Evolutionary conservation across 192 early-diverging fungal species (phyloP).

Genomic region (Thamnidium elegans): DNA sequence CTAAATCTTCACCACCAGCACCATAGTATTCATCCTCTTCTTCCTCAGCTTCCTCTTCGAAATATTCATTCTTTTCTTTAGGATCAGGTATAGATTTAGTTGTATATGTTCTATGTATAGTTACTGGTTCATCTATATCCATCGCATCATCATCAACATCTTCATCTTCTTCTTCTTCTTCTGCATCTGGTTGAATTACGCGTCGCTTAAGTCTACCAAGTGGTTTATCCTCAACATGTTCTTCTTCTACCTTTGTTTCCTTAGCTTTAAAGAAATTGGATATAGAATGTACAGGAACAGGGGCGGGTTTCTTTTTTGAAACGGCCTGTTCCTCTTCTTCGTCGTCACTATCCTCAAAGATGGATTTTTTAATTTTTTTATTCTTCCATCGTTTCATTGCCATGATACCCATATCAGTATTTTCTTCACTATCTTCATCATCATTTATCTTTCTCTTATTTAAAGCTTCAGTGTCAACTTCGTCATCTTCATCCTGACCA

Average conservation of each 20-base stretch:
- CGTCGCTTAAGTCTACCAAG: conserved; percentile 12
- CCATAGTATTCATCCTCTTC: conserved; percentile 40
- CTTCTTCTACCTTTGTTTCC: not conserved
- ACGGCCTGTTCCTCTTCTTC: not conserved
- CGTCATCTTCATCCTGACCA: conserved; percentile 7
- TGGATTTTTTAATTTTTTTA: conserved; percentile 2
- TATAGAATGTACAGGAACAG: conserved; percentile 16
- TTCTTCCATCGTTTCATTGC: conserved; percentile 13
- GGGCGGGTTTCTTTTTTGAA: not conserved
- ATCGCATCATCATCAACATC: not conserved
- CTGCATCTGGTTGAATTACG: not conserved
- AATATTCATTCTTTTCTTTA: conserved; percentile 16
- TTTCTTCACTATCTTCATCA: not conserved
- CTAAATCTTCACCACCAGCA: conserved; percentile 29
- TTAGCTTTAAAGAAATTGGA: conserved; percentile 11
- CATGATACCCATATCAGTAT: not conserved
- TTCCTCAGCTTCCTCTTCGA: conserved; percentile 41
- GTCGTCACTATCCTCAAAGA: conserved; percentile 4
- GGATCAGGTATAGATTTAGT: not conserved
- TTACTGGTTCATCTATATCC: conserved; percentile 6
- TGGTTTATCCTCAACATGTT: not conserved
- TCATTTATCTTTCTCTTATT: not conserved
- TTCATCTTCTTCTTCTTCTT: conserved; percentile 10
- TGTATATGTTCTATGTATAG: not conserved
- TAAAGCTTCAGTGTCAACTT: not conserved